These are phyloP conservation scores for Cydonia oblonga DNA, from an alignment of 331 rosid species.

Conservation along the genomic window DNA sequence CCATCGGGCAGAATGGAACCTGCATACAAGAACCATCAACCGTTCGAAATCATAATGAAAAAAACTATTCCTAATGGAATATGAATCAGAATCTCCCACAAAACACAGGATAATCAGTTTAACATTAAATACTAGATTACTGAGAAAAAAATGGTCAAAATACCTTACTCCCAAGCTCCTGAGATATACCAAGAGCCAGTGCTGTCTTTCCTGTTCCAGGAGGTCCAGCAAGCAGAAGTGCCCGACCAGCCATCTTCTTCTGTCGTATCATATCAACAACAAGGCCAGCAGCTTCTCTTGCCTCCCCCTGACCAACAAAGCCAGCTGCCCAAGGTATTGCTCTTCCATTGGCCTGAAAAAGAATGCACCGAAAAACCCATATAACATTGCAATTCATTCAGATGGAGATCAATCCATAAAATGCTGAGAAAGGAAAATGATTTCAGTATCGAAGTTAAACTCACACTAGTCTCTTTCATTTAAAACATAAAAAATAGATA, in stretches of 20 bases:
- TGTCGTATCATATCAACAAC: constrained; percentile 91
- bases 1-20: constrained; percentile 99
- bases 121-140: neutral
- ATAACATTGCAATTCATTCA: neutral
- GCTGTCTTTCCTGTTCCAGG: constrained; percentile 99
- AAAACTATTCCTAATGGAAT: neutral
- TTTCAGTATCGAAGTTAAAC: neutral
- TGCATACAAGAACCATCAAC: constrained; percentile 5
- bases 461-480: too few relatives aligned
- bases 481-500: too few relatives aligned
- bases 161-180: constrained; percentile 98
- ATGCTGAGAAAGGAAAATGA: too few relatives aligned
- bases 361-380: neutral
- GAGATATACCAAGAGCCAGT: constrained; percentile 80
- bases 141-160: neutral
- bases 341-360: constrained; percentile 52
- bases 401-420: neutral
- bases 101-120: neutral
- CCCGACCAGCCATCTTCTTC: constrained; percentile 97
- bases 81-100: neutral
- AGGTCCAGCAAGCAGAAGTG: constrained; percentile 87
- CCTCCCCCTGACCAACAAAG: constrained; percentile 91
- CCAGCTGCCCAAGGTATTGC: constrained; percentile 79
- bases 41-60: neutral
- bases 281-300: constrained; percentile 88